Conservation (phyloP, 2,329 filamentous ascomycete genomes). For the Paramyrothecium sp. region DNA sequence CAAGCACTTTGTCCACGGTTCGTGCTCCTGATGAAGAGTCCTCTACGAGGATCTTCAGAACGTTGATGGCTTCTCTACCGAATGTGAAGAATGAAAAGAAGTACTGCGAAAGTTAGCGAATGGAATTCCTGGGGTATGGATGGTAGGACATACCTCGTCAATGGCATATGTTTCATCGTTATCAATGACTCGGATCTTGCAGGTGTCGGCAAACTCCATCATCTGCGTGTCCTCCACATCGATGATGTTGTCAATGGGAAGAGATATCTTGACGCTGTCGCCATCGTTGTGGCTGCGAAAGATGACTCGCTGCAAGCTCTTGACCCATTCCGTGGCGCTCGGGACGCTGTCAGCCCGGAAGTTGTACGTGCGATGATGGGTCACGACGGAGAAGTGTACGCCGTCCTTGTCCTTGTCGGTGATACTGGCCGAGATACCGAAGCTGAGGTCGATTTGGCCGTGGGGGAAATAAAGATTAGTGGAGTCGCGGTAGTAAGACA, state of each 20-base stretch:
- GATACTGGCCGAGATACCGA: constrained; percentile 83
- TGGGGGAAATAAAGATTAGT: constrained; percentile 88
- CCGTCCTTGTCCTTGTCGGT: constrained; percentile 76
- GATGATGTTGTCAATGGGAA: constrained; percentile 85
- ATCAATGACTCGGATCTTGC: constrained; percentile 90
- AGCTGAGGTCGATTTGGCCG: constrained; percentile 88
- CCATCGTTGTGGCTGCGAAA: constrained; percentile 95
- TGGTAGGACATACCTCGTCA: constrained; percentile 75
- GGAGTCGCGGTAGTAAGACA: constrained; percentile 84
- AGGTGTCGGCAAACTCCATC: constrained; percentile 87
- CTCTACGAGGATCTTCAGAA: constrained; percentile 72
- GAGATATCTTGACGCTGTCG: constrained; percentile 92
- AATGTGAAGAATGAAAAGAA: constrained; percentile 95
- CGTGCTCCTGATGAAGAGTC: constrained; percentile 49
- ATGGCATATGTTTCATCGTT: constrained; percentile 93
- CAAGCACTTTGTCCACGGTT: constrained; percentile 17
- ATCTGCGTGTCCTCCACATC: constrained; percentile 92
- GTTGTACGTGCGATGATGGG: constrained; percentile 78
- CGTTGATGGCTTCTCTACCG: constrained; percentile 77
- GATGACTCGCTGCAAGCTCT: constrained; percentile 88
- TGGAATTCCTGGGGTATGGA: neutral
- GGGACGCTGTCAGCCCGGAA: constrained; percentile 85
- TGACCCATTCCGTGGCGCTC: constrained; percentile 96
- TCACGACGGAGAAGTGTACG: constrained; percentile 76
- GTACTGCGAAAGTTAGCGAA: constrained; percentile 55